phyloP scores from a whole-genome alignment of 2,329 filamentous ascomycete species.

The Hypoxylon sp. region DNA sequence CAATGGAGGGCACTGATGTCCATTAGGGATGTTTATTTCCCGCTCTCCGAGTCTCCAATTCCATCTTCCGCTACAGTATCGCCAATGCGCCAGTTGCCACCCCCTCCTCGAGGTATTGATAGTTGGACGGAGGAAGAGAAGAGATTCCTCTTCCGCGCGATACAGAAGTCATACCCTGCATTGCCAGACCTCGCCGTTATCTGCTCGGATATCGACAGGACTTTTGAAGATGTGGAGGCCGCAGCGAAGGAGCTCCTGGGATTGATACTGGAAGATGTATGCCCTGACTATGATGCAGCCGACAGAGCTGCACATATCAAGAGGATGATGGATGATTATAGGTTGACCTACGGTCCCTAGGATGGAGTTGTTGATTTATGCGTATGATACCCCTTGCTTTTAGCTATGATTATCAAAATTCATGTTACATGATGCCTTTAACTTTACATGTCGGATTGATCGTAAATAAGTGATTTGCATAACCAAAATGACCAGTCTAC shows the following conservation, averaged over 20 bases:
- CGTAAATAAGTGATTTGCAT: neutral
- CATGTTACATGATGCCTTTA: neutral
- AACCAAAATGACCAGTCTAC: neutral
- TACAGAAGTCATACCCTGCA: conserved; percentile 45
- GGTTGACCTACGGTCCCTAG: conserved; percentile 21
- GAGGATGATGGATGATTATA: conserved; percentile 39
- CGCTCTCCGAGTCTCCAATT: conserved; percentile 27
- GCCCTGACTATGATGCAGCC: conserved; percentile 25
- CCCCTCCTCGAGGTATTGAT: conserved; percentile 1
- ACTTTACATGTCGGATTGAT: neutral
- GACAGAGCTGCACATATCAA: conserved; percentile 30
- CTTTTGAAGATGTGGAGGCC: conserved; percentile 41
- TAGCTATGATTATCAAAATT: conserved; percentile 14
- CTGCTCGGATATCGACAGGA: conserved; percentile 41
- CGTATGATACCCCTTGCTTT: conserved; percentile 25
- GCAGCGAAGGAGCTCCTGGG: conserved; percentile 45
- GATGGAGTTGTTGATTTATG: neutral
- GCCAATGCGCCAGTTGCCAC: neutral
- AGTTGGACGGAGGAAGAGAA: conserved; percentile 48
- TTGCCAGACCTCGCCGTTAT: conserved; percentile 41
- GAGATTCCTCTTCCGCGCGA: conserved; percentile 41
- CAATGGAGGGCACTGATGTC: conserved; percentile 43
- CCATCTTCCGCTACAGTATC: conserved; percentile 29
- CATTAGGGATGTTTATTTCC: conserved; percentile 32
- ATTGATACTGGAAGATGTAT: conserved; percentile 43